These are phyloP conservation scores for Colletotrichum karsti DNA, from an alignment of 2,329 filamentous ascomycete species.

Conservation along the genomic window DNA sequence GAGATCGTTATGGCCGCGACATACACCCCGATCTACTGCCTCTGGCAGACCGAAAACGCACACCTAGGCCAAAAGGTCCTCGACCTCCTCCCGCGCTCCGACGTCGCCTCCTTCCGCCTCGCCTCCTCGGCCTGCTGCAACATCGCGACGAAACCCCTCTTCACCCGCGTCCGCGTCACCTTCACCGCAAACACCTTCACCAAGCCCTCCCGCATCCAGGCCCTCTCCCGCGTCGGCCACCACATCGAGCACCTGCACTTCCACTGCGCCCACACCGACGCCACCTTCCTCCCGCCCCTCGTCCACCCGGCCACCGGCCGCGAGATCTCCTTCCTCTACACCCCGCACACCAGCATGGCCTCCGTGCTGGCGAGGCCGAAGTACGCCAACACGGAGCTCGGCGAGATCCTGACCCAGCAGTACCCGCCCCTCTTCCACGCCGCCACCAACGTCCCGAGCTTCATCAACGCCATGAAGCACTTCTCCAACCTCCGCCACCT, in stretches of 20 bases:
- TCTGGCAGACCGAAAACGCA: conserved; percentile 58
- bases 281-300: conserved; percentile 86
- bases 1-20: conserved; percentile 60
- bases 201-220: conserved; percentile 75
- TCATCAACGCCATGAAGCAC: conserved; percentile 77
- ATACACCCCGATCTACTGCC: conserved; percentile 58
- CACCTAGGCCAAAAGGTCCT: conserved; percentile 59
- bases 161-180: conserved; percentile 73
- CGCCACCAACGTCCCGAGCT: conserved; percentile 86
- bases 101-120: conserved; percentile 69
- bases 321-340: conserved; percentile 84
- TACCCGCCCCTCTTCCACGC: conserved; percentile 91
- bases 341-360: conserved; percentile 74
- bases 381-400: conserved; percentile 82
- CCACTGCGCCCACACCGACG: conserved; percentile 76
- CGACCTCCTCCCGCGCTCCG: conserved; percentile 55
- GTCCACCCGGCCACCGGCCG: conserved; percentile 79
- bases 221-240: conserved; percentile 79
- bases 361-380: conserved; percentile 73
- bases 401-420: conserved; percentile 83
- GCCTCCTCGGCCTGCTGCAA: conserved; percentile 76
- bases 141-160: conserved; percentile 74
- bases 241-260: conserved; percentile 84
- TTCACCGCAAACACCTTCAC: conserved; percentile 82
- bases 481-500: conserved; percentile 78